phyloP scores from a whole-genome alignment of 31 red algal species.

The Asparagopsis taxiformis region DNA sequence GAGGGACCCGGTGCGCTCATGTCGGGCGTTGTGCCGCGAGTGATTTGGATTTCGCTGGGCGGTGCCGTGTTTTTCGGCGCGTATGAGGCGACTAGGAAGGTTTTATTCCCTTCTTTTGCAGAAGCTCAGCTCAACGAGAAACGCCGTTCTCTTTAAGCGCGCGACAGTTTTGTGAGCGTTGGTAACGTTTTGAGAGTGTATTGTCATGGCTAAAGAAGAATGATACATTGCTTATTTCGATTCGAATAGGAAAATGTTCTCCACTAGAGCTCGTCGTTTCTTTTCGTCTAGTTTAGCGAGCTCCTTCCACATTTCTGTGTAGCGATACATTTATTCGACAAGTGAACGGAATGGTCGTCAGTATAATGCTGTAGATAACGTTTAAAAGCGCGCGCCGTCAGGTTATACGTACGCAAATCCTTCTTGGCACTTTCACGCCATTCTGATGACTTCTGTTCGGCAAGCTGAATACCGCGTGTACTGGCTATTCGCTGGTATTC shows the following conservation, averaged over 20 bases:
- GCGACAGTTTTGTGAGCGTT: conserved; percentile 2
- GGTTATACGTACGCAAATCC: conserved; percentile 37
- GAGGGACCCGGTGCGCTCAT: conserved; percentile 80
- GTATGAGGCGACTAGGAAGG: conserved; percentile 79
- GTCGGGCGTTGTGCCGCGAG: conserved; percentile 74
- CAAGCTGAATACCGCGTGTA: conserved; percentile 6
- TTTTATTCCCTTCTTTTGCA: conserved; percentile 38
- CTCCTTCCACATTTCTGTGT: conserved; percentile 12
- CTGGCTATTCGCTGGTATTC: conserved; percentile 24
- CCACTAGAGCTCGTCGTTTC: conserved; percentile 2
- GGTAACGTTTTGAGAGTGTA: not conserved
- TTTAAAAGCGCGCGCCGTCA: not conserved
- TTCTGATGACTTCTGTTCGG: conserved; percentile 8
- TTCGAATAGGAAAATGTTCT: not conserved
- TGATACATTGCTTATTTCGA: not conserved
- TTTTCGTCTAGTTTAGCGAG: conserved; percentile 14
- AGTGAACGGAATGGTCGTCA: not conserved
- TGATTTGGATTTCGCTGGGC: conserved; percentile 96
- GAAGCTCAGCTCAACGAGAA: not conserved
- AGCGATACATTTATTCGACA: not conserved
- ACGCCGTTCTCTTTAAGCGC: not conserved
- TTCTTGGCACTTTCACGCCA: conserved; percentile 34
- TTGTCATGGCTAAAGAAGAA: not conserved
- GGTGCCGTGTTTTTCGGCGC: conserved; percentile 97
- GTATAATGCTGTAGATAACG: not conserved